phyloP scores from a whole-genome alignment of 2,329 filamentous ascomycete species.

The Cryphonectria japonica region DNA sequence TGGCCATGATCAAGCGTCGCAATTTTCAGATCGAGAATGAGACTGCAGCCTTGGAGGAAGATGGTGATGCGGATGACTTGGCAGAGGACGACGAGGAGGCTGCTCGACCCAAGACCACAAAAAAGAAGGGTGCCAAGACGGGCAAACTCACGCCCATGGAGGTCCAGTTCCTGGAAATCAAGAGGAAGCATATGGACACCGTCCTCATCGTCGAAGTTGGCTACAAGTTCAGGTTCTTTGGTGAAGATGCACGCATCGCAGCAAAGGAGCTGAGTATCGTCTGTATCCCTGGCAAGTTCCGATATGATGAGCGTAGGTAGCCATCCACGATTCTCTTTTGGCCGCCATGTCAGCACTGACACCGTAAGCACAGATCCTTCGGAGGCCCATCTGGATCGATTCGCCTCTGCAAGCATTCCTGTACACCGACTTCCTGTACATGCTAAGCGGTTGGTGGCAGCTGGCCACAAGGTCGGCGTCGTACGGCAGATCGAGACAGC shows the following conservation, averaged over 20 bases:
- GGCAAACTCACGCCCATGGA: slow-evolving; percentile 94
- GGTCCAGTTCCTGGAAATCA: slow-evolving; percentile 90
- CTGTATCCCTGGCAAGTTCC: slow-evolving; percentile 92
- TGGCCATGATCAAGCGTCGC: slow-evolving; percentile 67
- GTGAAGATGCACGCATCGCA: slow-evolving; percentile 87
- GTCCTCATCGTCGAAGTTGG: slow-evolving; percentile 92
- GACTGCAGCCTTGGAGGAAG: slow-evolving; percentile 49
- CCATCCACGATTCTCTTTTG: background rate
- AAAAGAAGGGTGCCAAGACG: slow-evolving; percentile 72
- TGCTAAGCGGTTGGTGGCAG: slow-evolving; percentile 87
- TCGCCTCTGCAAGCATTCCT: slow-evolving; percentile 94
- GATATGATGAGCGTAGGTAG: slow-evolving; percentile 82
- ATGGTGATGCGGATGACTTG: slow-evolving; percentile 59
- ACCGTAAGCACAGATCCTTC: slow-evolving; percentile 64
- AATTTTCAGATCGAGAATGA: slow-evolving; percentile 60
- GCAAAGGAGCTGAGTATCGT: slow-evolving; percentile 92
- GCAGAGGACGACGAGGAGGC: slow-evolving; percentile 55
- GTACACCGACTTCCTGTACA: slow-evolving; percentile 91
- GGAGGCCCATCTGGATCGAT: slow-evolving; percentile 88
- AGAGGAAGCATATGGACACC: slow-evolving; percentile 86
- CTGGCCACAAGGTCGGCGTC: slow-evolving; percentile 94
- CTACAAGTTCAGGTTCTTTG: slow-evolving; percentile 97
- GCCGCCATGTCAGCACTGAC: background rate
- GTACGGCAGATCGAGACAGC: slow-evolving; percentile 95
- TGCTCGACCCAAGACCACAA: slow-evolving; percentile 48